These are phyloP conservation scores for Barnettozyma sucrosica DNA, from an alignment of 805 yeast genomes.

Conservation along the genomic window DNA sequence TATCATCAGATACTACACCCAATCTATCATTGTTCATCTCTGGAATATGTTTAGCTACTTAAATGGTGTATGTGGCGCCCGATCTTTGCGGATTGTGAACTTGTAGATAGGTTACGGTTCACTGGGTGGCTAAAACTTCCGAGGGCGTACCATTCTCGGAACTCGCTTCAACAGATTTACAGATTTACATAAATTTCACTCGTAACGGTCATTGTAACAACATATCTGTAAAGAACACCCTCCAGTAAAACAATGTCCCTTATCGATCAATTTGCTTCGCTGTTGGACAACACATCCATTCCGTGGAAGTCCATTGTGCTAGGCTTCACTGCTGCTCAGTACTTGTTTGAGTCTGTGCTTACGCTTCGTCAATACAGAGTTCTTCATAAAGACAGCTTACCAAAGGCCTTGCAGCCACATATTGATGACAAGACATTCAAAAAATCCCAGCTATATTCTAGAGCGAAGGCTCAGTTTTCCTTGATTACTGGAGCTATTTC, in stretches of 20 bases:
- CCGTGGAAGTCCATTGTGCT: slow-evolving; percentile 77
- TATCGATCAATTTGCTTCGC: slow-evolving; percentile 37
- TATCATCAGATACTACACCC: not conserved
- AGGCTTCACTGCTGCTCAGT: slow-evolving; percentile 72
- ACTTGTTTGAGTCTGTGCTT: slow-evolving; percentile 66
- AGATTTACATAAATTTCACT: too few relatives aligned
- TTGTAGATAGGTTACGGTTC: too few relatives aligned
- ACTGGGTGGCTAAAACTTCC: not conserved
- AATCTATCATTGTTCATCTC: not conserved
- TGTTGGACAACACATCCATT: slow-evolving; percentile 60
- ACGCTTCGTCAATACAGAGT: slow-evolving; percentile 73
- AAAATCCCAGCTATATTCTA: slow-evolving; percentile 72
- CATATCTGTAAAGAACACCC: too few relatives aligned
- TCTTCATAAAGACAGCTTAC: slow-evolving; percentile 51
- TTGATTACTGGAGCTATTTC: slow-evolving; percentile 47
- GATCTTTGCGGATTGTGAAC: not conserved
- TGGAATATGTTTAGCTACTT: not conserved
- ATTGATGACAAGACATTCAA: slow-evolving; percentile 68
- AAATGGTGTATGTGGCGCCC: not conserved
- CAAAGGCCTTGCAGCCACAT: slow-evolving; percentile 60
- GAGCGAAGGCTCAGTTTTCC: slow-evolving; percentile 70
- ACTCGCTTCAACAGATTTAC: not conserved
- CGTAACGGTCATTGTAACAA: not conserved
- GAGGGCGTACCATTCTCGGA: not conserved
- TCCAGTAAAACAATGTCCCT: slow-evolving; percentile 18